These are phyloP conservation scores for Xylaria bambusicola DNA, from an alignment of 495 filamentous ascomycete species.

Conservation along the genomic window DNA sequence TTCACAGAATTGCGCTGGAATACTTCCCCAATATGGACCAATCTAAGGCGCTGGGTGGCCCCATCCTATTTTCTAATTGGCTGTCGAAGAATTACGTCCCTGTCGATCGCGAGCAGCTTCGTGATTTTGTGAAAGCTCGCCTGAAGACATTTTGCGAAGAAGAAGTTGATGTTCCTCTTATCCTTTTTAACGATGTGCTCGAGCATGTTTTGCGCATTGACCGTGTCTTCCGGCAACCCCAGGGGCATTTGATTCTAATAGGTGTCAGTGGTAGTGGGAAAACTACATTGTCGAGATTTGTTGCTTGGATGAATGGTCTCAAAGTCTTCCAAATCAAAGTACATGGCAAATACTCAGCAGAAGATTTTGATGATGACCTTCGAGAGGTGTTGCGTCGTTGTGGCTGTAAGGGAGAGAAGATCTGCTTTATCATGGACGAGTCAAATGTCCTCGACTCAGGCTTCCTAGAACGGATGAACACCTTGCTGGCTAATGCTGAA, in stretches of 20 bases:
- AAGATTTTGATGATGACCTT: conserved; percentile 98
- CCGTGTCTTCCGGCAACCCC: conserved; percentile 95
- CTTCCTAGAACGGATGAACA: conserved; percentile 99
- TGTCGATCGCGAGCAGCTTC: conserved; percentile 88
- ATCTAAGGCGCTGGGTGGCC: conserved; percentile 81
- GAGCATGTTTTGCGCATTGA: conserved; percentile 98
- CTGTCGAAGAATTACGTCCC: conserved; percentile 98
- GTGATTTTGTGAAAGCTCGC: conserved; percentile 96
- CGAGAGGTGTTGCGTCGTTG: conserved; percentile 89
- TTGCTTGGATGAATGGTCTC: conserved; percentile 99
- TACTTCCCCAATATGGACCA: conserved; percentile 93
- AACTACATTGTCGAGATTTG: conserved; percentile 95
- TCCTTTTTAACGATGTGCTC: conserved; percentile 96
- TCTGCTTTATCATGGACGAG: conserved; percentile 99
- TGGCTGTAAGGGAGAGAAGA: conserved; percentile 98
- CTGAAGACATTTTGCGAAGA: conserved; percentile 99
- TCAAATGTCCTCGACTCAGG: conserved; percentile 97
- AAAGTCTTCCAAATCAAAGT: conserved; percentile 99
- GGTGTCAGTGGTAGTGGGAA: conserved; percentile 98
- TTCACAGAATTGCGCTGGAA: conserved; percentile 81
- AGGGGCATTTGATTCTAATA: conserved; percentile 97
- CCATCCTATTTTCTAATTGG: conserved; percentile 98
- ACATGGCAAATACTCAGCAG: conserved; percentile 95
- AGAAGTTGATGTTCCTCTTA: conserved; percentile 96
- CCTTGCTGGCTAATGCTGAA: conserved; percentile 94